Evolutionary conservation across 2,329 filamentous ascomycete species (phyloP), one percentile per base, ranked within the genome.

Genomic region (Penicillium rolfsii): DNA sequence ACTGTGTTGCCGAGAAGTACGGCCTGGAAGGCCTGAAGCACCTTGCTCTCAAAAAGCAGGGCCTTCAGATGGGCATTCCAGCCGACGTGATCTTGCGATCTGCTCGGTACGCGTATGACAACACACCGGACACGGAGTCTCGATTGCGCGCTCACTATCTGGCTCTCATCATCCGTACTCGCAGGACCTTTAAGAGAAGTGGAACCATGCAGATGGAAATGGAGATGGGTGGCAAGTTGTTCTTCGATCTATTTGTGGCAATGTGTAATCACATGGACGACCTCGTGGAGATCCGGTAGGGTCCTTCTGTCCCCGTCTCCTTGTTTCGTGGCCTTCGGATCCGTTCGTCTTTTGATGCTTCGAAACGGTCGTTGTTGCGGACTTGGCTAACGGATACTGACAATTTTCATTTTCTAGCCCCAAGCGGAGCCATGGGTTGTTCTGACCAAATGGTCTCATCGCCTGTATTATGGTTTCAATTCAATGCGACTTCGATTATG

Each of bases 131-230:
- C 82, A 90, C 88, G 72, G 93, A 98, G 83, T 94, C 90, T 75
- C 87, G 89, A 74, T 88, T 98, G 79, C 93, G 93, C 82, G 93
- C 93, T 83, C 93, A 97, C 83, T 97, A 97, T 84, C 89, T 98
- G 78, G 92, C 93, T 77, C 87, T 97, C 80, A 96, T 97, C 80
- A 97, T 97, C 84, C 90, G 93, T 83, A 94, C 91, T 85, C 91
- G 94, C 79, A 93, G 93, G 84, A 97, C 92, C 74, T 97, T 98
- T 81, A 97, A 97, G 89, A 89, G 91, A 81, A 97, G 93, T 83
- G 93, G 93, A 81, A 97, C 93, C 80, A 96, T 97, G 93, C 93
- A 97, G 86, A 89, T 91, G 83, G 93, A 97, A 84, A 97, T 98
- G 93, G 91, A 97, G 84, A 88, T 88, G 79, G 93, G 93, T 78